Conservation (phyloP, 139 green algal species). For the Tetradesmus obliquus region DNA sequence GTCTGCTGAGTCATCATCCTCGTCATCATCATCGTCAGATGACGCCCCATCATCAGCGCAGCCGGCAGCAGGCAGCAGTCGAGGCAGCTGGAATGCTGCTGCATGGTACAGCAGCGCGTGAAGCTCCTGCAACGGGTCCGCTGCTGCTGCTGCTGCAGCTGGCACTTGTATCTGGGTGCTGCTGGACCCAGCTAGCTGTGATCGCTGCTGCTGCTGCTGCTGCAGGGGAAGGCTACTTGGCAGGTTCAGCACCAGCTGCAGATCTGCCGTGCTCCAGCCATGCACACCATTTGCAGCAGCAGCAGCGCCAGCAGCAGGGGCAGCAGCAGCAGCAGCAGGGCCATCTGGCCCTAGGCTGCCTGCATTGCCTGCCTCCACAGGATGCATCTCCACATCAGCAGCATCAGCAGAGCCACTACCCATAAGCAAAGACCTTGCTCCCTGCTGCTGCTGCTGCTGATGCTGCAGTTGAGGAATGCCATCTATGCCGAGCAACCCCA, state of each 20-base stretch:
- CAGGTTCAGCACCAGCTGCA: background rate
- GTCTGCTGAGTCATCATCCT: background rate
- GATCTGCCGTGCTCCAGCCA: conserved; percentile 3
- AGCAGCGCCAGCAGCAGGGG: background rate
- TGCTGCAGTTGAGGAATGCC: background rate
- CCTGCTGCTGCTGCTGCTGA: conserved; percentile 25
- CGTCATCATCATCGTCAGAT: background rate
- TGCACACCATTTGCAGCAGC: background rate
- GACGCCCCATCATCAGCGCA: background rate
- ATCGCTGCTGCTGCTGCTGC: background rate
- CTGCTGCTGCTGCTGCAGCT: background rate
- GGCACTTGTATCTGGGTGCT: background rate
- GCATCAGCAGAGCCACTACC: background rate
- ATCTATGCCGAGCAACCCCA: background rate
- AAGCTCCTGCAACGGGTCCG: conserved; percentile 20
- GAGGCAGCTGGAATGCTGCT: background rate
- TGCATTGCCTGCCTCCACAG: too few relatives aligned
- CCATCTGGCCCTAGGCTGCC: background rate
- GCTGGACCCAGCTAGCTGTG: background rate
- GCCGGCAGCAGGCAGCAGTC: background rate
- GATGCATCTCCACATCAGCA: background rate
- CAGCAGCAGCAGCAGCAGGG: background rate
- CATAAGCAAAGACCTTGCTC: background rate
- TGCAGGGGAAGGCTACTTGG: background rate
- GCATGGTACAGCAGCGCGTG: conserved; percentile 24